These are phyloP conservation scores for Stenocarpella maydis DNA, from an alignment of 2,329 filamentous ascomycete genomes.

Conservation along the genomic window DNA sequence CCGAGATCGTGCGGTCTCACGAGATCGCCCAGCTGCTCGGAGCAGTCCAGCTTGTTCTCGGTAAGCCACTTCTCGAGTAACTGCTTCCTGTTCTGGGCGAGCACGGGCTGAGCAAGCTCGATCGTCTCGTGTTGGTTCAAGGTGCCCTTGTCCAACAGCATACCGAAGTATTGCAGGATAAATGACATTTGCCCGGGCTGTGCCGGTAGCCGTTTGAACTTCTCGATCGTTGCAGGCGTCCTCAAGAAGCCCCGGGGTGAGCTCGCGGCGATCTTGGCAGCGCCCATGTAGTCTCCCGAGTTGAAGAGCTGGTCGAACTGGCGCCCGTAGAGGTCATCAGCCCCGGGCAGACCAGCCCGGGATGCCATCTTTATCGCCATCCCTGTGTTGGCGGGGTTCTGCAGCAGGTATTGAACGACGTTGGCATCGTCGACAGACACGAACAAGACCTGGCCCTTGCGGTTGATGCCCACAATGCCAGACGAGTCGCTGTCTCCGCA, in stretches of 20 bases:
- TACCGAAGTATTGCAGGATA: constrained; percentile 97
- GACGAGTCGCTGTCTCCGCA: constrained; percentile 82
- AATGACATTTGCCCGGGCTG: constrained; percentile 88
- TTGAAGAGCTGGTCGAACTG: constrained; percentile 91
- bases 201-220: constrained; percentile 87
- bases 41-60: constrained; percentile 95
- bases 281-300: constrained; percentile 82
- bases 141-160: constrained; percentile 93
- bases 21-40: constrained; percentile 94
- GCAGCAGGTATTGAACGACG: constrained; percentile 92
- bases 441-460: constrained; percentile 95
- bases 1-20: constrained; percentile 89
- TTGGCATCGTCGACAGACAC: constrained; percentile 92
- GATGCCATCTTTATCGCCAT: constrained; percentile 97
- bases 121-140: constrained; percentile 94
- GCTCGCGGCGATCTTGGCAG: constrained; percentile 95
- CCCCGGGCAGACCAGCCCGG: constrained; percentile 89
- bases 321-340: constrained; percentile 89
- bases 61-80: constrained; percentile 97
- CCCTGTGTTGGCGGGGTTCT: constrained; percentile 93
- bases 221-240: constrained; percentile 93
- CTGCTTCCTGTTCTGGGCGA: constrained; percentile 93
- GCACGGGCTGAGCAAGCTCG: constrained; percentile 90
- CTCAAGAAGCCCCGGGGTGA: constrained; percentile 95
- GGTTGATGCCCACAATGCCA: constrained; percentile 94